phyloP scores from a whole-genome alignment of 2,329 filamentous ascomycete species.

The Fusarium euwallaceae region DNA sequence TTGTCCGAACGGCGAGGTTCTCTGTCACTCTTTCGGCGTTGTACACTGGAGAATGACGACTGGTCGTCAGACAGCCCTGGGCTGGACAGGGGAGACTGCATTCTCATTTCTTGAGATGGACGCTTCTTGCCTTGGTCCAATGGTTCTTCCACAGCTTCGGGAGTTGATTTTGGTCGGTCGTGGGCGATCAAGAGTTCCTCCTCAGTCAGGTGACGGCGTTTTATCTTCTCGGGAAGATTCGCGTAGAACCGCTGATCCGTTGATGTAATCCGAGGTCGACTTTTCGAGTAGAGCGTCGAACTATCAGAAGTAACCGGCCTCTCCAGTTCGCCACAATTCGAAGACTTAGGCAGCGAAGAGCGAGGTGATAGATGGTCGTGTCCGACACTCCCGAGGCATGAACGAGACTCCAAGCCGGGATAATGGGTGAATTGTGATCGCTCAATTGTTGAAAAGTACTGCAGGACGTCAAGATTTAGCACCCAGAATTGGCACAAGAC shows the following conservation, averaged over 20 bases:
- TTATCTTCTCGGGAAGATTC: slow-evolving; percentile 79
- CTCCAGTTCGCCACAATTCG: slow-evolving; percentile 34
- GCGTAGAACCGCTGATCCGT: slow-evolving; percentile 77
- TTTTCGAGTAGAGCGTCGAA: slow-evolving; percentile 19
- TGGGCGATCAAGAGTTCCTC: slow-evolving; percentile 76
- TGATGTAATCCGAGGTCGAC: slow-evolving; percentile 57
- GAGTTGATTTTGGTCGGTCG: slow-evolving; percentile 39
- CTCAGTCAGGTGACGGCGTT: slow-evolving; percentile 75
- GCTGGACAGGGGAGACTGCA: slow-evolving; percentile 41
- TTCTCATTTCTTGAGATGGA: slow-evolving; percentile 40
- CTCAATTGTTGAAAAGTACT: slow-evolving; percentile 83
- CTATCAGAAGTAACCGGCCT: slow-evolving; percentile 37
- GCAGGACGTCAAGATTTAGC: slow-evolving; percentile 35
- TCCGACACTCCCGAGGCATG: slow-evolving; percentile 35
- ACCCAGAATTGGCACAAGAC: slow-evolving; percentile 17
- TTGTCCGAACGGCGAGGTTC: slow-evolving; percentile 30
- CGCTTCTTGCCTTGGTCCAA: slow-evolving; percentile 41
- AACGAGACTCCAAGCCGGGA: slow-evolving; percentile 35
- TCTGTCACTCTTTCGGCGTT: slow-evolving; percentile 37
- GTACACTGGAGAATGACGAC: slow-evolving; percentile 45
- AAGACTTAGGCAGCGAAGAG: slow-evolving; percentile 26
- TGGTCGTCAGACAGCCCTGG: slow-evolving; percentile 38
- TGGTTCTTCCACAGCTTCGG: slow-evolving; percentile 53
- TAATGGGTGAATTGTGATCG: slow-evolving; percentile 74
- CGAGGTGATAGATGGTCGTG: slow-evolving; percentile 32